Evolutionary conservation across 768 basidiomycete species (phyloP).

Genomic region (Calocybe gangraenosa): DNA sequence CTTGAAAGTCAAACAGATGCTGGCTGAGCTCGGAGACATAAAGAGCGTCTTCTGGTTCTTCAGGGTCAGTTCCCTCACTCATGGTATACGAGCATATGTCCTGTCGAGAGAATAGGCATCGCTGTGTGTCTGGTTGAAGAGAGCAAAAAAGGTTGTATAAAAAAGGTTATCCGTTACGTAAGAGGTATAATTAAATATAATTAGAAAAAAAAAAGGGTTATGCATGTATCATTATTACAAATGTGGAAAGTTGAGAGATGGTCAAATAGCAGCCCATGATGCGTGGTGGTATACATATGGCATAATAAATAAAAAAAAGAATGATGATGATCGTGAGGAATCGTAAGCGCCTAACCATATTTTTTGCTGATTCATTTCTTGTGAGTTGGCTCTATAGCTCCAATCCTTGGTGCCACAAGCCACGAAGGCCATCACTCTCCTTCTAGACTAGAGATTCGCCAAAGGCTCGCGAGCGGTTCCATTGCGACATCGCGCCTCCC

Average conservation of each 20-base stretch:
- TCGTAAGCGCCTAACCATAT: background rate
- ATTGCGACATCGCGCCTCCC: conserved; percentile 33
- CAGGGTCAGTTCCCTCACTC: conserved; percentile 14
- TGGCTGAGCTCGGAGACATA: conserved; percentile 25
- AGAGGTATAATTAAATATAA: background rate
- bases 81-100: conserved; percentile 15
- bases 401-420: too few relatives aligned
- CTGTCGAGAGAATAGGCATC: conserved; percentile 6
- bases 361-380: too few relatives aligned
- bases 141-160: background rate
- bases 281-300: conserved; percentile 2
- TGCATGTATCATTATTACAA: too few relatives aligned
- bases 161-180: background rate
- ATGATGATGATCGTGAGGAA: conserved; percentile 1
- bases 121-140: background rate
- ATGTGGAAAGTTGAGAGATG: background rate
- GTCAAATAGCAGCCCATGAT: background rate
- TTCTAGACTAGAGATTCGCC: conserved; percentile 28
- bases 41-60: conserved; percentile 10
- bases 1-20: conserved; percentile 29
- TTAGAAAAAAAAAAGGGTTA: background rate
- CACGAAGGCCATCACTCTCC: background rate
- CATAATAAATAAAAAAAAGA: background rate
- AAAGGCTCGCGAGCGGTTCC: conserved; percentile 30
- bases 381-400: too few relatives aligned